Percentiles rank a stretch among this genome's conserved stretches.
These are phyloP conservation scores for Termitomyces sp. DNA, from an alignment of 768 basidiomycete species.

Conservation along the genomic window DNA sequence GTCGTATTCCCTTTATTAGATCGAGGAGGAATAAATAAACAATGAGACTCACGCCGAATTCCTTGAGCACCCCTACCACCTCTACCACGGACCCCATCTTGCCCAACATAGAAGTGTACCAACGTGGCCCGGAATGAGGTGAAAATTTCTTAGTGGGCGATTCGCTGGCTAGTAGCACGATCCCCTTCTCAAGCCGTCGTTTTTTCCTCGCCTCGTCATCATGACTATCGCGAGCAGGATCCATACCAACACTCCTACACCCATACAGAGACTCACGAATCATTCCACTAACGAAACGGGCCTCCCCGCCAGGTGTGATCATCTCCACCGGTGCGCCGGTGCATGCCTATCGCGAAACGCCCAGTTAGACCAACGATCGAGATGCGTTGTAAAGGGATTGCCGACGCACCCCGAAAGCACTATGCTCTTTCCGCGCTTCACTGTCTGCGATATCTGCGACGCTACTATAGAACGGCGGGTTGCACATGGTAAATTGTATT, in stretches of 20 bases:
- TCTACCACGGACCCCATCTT: constrained; percentile 69
- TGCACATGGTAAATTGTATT: constrained; percentile 87
- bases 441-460: constrained; percentile 57
- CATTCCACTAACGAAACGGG: constrained; percentile 70
- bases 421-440: constrained; percentile 55
- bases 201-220: background rate
- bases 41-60: constrained; percentile 21
- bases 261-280: constrained; percentile 58
- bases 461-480: constrained; percentile 92
- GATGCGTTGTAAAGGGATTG: background rate
- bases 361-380: background rate
- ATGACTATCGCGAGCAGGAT: background rate
- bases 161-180: too few relatives aligned
- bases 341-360: constrained; percentile 49
- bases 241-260: background rate
- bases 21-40: background rate
- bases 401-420: constrained; percentile 62
- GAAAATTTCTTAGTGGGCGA: too few relatives aligned
- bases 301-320: constrained; percentile 86
- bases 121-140: constrained; percentile 34
- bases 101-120: constrained; percentile 94
- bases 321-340: constrained; percentile 86
- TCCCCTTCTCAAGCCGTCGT: background rate
- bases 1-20: background rate
- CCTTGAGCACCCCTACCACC: constrained; percentile 51